Evolutionary conservation across 2,329 filamentous ascomycete species (phyloP), one percentile per base, ranked within the genome.

Genomic region (Phaeoacremonium minimum): DNA sequence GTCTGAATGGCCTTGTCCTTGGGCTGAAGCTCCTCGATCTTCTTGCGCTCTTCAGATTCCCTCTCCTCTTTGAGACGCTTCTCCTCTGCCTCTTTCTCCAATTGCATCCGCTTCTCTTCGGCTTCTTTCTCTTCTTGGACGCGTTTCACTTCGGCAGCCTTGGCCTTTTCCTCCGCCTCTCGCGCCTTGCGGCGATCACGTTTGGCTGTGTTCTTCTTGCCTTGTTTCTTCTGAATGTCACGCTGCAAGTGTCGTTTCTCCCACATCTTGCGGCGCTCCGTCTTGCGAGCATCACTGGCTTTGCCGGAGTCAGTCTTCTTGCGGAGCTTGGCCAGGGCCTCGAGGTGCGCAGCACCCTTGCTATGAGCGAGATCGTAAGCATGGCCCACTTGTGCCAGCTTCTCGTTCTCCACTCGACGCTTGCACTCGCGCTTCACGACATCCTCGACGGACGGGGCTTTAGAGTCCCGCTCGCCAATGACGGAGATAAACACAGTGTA

Each of bases 401-500:
- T 94, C 48, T 88, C 85, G 17, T 86, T 93, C 49, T 89, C 84
- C 13, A 81, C 58, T 5, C 73, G 64, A 3, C 66, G 66, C 35
- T 77, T 75, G 38, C 80, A 85, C 38, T 80, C 76, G 7, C 71
- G 66, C 33, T 77, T 74, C 16, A 91, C 76, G 2, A 85, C 78
- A 26, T 87, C 74, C 44, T 88, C 82, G 13, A 85, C 74, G 1
- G 55, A 56, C 66, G 66, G 37, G 2, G 63, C 68, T 1, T 65
- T 59, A 7, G 71, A 61, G 17, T 69, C 55, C n/a, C 83, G 75
- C 14, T 71, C 73, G 2, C 85, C 85, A 7, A 81, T 80, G 40
- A 93, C 73, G 53, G 86, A 88, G 56, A 91, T 74, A 15, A 87
- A 69, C 5, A 94, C 77, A 6, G 77, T 78, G 58, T 94, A 94